Evolutionary conservation across 805 yeast genomes (phyloP).

Genomic region (Zygotorulaspora chibaensis): DNA sequence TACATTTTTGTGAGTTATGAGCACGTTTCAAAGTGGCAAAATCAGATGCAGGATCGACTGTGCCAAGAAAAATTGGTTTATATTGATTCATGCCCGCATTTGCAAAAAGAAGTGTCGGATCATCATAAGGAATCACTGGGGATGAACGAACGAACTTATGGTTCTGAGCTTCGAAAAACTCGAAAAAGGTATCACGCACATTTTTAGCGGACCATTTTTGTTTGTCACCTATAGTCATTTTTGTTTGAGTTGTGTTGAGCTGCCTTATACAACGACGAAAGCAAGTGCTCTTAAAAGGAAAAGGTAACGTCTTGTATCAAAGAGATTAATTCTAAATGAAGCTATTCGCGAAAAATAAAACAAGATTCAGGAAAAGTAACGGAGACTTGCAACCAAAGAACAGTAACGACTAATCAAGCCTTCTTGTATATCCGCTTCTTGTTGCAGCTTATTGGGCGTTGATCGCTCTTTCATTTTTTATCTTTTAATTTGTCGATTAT

Average conservation of each 20-base stretch:
- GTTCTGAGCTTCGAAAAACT: constrained; percentile 61
- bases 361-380: background rate
- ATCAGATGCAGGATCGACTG: constrained; percentile 91
- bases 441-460: too few species aligned
- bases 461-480: too few species aligned
- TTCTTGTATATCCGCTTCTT: background rate
- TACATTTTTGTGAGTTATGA: constrained; percentile 94
- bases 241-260: constrained; percentile 6
- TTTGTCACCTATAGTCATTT: constrained; percentile 34
- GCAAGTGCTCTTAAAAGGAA: constrained; percentile 3
- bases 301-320: constrained; percentile 6
- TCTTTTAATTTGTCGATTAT: too few species aligned
- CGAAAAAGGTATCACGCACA: constrained; percentile 79
- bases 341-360: background rate
- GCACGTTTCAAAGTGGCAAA: constrained; percentile 83
- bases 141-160: constrained; percentile 90
- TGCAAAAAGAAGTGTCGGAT: constrained; percentile 93
- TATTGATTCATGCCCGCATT: constrained; percentile 99
- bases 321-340: background rate
- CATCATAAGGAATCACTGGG: constrained; percentile 95
- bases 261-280: constrained; percentile 9
- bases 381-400: background rate
- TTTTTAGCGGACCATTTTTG: constrained; percentile 48
- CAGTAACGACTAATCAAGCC: background rate
- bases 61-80: constrained; percentile 94